A percentile compares a stretch with the other conserved stretches of the same genome.
phyloP scores from a whole-genome alignment of 2,329 filamentous ascomycete genomes.

The Cryphonectria naterciae region DNA sequence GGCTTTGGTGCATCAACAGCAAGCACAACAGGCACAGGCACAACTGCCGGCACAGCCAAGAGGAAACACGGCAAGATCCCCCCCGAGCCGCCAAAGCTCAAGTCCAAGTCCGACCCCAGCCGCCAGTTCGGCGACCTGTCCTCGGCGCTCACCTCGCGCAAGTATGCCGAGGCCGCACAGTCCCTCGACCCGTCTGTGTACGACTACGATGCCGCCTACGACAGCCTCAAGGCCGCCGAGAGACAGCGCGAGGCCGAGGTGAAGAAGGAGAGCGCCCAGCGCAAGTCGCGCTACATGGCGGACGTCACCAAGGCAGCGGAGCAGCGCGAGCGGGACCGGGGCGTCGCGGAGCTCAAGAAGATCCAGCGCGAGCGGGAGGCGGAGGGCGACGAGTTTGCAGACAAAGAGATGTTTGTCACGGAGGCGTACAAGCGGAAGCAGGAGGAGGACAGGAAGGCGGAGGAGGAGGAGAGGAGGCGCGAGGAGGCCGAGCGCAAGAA shows the following conservation, averaged over 20 bases:
- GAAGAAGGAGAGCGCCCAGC: constrained; percentile 57
- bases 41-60: constrained; percentile 34
- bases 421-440: constrained; percentile 82
- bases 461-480: constrained; percentile 70
- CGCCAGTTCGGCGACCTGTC: constrained; percentile 68
- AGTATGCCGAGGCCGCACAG: constrained; percentile 66
- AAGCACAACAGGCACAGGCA: constrained; percentile 13
- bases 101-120: constrained; percentile 46
- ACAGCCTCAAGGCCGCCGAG: constrained; percentile 71
- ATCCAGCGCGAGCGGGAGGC: constrained; percentile 76
- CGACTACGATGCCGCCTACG: constrained; percentile 84
- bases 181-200: constrained; percentile 75
- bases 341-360: constrained; percentile 80
- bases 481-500: constrained; percentile 69
- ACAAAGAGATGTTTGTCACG: constrained; percentile 86
- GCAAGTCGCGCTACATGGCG: constrained; percentile 79
- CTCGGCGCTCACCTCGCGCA: constrained; percentile 63
- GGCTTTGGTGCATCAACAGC: constrained; percentile 44
- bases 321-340: constrained; percentile 74
- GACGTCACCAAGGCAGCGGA: constrained; percentile 74
- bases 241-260: constrained; percentile 54
- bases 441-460: constrained; percentile 70
- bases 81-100: constrained; percentile 48
- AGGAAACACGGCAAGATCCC: constrained; percentile 39
- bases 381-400: constrained; percentile 79